Conservation (phyloP, 2,329 filamentous ascomycete genomes). For the Scedosporium aurantiacum region DNA sequence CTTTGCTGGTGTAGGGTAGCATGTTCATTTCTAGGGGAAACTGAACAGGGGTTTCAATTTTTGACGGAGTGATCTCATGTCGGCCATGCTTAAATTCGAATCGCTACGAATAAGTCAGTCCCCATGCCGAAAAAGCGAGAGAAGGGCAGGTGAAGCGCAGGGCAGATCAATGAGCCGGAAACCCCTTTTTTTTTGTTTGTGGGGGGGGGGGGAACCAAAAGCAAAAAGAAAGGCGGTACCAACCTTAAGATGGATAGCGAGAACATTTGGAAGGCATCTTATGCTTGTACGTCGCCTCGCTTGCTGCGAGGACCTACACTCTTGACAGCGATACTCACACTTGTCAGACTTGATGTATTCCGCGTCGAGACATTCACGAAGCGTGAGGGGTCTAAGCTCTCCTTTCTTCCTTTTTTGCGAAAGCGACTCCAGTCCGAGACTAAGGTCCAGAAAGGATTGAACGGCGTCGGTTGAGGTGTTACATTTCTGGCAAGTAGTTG, state of each 20-base stretch:
- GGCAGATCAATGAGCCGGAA: too few species aligned
- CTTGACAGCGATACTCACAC: conserved; percentile 79
- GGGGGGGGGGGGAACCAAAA: too few species aligned
- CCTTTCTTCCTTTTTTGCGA: conserved; percentile 54
- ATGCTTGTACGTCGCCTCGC: conserved; percentile 78
- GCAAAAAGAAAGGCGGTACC: conserved; percentile 8
- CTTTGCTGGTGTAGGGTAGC: conserved; percentile 71
- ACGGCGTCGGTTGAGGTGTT: conserved; percentile 69
- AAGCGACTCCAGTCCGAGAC: conserved; percentile 68
- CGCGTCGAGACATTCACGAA: conserved; percentile 68
- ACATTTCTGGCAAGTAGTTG: conserved; percentile 83
- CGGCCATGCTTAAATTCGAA: conserved; percentile 63
- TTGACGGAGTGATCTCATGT: conserved; percentile 62
- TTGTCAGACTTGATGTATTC: conserved; percentile 82
- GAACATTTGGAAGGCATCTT: conserved; percentile 73
- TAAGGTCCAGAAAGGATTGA: conserved; percentile 85
- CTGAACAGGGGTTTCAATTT: conserved; percentile 76
- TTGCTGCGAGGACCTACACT: conserved; percentile 65
- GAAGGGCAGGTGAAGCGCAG: neutral
- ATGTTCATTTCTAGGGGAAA: conserved; percentile 85
- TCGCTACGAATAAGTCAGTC: conserved; percentile 24
- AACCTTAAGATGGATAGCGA: conserved; percentile 90
- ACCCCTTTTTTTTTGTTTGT: too few species aligned
- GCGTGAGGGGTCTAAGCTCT: conserved; percentile 36
- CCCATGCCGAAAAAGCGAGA: neutral